These are phyloP conservation scores for Populus nigra DNA, from an alignment of 345 rosid species.

Conservation along the genomic window DNA sequence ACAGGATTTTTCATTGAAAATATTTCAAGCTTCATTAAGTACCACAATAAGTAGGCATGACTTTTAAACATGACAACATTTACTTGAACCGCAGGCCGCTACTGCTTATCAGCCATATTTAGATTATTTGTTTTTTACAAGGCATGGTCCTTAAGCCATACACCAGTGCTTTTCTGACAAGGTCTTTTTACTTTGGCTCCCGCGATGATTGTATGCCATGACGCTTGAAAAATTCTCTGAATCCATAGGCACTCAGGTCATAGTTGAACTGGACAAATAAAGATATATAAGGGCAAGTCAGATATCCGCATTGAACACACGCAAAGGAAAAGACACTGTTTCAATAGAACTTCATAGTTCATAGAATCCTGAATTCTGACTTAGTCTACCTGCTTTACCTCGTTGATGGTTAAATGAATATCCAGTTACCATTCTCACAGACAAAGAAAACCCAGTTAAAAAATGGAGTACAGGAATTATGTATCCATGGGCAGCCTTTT, in stretches of 20 bases:
- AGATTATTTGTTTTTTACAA: too few species aligned
- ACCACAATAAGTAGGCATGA: neutral
- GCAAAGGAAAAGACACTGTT: neutral
- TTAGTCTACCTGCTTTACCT: neutral
- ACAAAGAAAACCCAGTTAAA: neutral
- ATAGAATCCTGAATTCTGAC: neutral
- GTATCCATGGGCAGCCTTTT: neutral
- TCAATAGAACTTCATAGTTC: neutral
- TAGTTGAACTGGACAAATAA: slow-evolving; percentile 61
- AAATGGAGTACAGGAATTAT: neutral
- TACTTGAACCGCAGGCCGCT: neutral
- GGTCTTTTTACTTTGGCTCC: slow-evolving; percentile 27
- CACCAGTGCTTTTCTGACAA: neutral
- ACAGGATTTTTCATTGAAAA: too few species aligned
- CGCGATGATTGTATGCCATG: slow-evolving; percentile 43
- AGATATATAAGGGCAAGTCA: neutral
- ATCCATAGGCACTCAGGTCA: slow-evolving; percentile 79
- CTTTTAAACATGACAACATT: neutral
- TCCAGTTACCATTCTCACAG: neutral
- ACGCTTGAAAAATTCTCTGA: slow-evolving; percentile 91
- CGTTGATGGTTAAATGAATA: neutral
- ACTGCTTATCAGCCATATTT: neutral
- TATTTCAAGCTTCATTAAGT: neutral
- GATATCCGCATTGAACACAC: slow-evolving; percentile 1
- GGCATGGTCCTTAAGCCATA: too few species aligned